These are phyloP conservation scores for Nitzschia sp. DNA, from an alignment of 108 stramenopile species.

Conservation along the genomic window DNA sequence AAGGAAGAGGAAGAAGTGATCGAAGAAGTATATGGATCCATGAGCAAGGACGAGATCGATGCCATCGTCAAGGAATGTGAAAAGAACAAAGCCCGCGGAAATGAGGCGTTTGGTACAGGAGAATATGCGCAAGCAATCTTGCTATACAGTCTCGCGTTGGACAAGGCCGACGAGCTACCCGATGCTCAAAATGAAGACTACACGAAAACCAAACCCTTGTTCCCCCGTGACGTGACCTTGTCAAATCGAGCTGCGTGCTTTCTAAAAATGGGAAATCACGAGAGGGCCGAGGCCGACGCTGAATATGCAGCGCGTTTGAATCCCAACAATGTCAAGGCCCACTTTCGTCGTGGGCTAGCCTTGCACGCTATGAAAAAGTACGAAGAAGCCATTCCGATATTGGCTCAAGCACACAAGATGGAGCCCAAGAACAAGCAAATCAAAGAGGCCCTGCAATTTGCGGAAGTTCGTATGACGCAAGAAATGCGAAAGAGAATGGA, in stretches of 20 bases:
- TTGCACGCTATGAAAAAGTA: conserved; percentile 89
- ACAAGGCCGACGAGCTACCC: conserved; percentile 79
- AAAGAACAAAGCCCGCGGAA: conserved; percentile 82
- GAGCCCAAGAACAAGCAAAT: conserved; percentile 94
- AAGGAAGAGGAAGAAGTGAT: conserved; percentile 54
- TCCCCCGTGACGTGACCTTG: conserved; percentile 70
- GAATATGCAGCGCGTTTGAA: conserved; percentile 56
- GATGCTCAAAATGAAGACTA: conserved; percentile 49
- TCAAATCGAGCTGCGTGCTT: conserved; percentile 89
- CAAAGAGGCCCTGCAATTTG: conserved; percentile 89
- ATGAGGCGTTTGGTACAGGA: conserved; percentile 84
- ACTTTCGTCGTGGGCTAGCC: conserved; percentile 86
- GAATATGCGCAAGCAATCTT: conserved; percentile 91
- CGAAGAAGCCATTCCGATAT: conserved; percentile 69
- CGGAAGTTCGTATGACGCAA: conserved; percentile 87
- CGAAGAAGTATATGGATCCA: conserved; percentile 70
- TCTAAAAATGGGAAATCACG: conserved; percentile 90
- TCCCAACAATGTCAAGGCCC: conserved; percentile 82
- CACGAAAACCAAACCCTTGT: conserved; percentile 44
- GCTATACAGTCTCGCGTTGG: conserved; percentile 81
- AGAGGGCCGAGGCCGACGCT: conserved; percentile 86
- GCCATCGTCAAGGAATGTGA: conserved; percentile 66
- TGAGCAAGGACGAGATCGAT: conserved; percentile 69
- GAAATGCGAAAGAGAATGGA: conserved; percentile 82
- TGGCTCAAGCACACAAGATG: conserved; percentile 78